Evolutionary conservation across 2,329 filamentous ascomycete genomes (phyloP).

Genomic region (Ophiostoma novo-ulmi): DNA sequence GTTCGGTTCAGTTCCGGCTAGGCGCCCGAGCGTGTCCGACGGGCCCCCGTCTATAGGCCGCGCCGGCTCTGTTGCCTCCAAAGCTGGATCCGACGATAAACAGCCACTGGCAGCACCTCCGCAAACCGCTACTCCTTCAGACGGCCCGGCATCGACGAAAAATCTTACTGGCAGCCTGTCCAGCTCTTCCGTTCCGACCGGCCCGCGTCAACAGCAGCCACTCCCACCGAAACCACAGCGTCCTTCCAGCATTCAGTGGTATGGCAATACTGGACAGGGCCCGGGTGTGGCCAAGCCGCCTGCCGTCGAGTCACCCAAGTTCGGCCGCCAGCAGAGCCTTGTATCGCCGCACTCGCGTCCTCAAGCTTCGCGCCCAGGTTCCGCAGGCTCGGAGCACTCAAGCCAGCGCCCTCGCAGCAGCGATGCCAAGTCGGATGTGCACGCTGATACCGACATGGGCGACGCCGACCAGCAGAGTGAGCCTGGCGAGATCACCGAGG

Average conservation of each 20-base stretch:
- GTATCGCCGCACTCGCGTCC: conserved; percentile 38
- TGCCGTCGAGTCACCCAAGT: conserved; percentile 47
- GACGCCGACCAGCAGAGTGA: conserved; percentile 41
- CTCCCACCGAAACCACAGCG: conserved; percentile 35
- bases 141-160: conserved; percentile 32
- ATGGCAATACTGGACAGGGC: conserved; percentile 45
- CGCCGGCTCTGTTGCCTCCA: conserved; percentile 44
- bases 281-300: conserved; percentile 41
- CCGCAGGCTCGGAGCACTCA: conserved; percentile 38
- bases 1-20: conserved; percentile 51
- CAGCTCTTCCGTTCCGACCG: conserved; percentile 40
- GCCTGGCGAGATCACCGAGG: conserved; percentile 43
- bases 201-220: conserved; percentile 49
- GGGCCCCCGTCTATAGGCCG: conserved; percentile 33
- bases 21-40: conserved; percentile 38
- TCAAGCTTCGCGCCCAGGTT: conserved; percentile 35
- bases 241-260: conserved; percentile 56
- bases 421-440: conserved; percentile 46
- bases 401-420: conserved; percentile 49
- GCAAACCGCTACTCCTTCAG: neutral
- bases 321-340: conserved; percentile 48
- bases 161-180: conserved; percentile 30
- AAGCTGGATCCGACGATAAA: conserved; percentile 48
- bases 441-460: conserved; percentile 34
- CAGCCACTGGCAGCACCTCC: conserved; percentile 40